Percentiles rank a stretch among this genome's conserved stretches.
phyloP scores from a whole-genome alignment of 306 rosid genomes.

The Vigna trinervia region DNA sequence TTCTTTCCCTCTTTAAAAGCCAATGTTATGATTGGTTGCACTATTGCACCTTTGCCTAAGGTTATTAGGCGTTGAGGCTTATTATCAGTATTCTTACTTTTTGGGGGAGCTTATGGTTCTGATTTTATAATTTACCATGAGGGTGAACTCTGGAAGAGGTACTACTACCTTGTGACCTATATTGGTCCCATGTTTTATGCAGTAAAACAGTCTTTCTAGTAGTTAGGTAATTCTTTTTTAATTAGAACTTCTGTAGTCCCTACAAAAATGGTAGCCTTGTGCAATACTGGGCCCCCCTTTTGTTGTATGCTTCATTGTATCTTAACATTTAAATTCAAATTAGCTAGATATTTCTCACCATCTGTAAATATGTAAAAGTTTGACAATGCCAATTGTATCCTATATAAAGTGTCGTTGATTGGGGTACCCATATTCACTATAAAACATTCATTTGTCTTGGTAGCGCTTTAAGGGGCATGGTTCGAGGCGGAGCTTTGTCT shows the following conservation, averaged over 20 bases:
- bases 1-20: constrained; percentile 22
- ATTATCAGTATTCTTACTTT: neutral
- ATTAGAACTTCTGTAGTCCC: constrained; percentile 27
- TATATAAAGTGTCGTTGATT: constrained; percentile 49
- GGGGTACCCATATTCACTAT: constrained; percentile 67
- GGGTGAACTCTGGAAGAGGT: neutral
- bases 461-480: constrained; percentile 76
- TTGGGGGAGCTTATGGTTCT: constrained; percentile 2
- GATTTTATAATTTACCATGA: constrained; percentile 21
- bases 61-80: constrained; percentile 16
- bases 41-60: constrained; percentile 8
- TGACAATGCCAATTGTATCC: constrained; percentile 40
- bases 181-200: constrained; percentile 25
- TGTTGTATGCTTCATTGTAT: constrained; percentile 17
- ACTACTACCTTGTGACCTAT: constrained; percentile 4
- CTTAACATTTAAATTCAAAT: constrained; percentile 2
- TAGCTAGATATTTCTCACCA: constrained; percentile 12
- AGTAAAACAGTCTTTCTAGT: constrained; percentile 4
- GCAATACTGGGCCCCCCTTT: neutral
- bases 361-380: constrained; percentile 36
- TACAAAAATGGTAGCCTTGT: constrained; percentile 21
- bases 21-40: constrained; percentile 11
- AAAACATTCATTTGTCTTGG: constrained; percentile 75
- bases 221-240: constrained; percentile 3
- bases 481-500: constrained; percentile 79